Conservation (phyloP, 176 grass and related monocot genomes). For the sorghum (Sorghum bicolor) region DNA sequence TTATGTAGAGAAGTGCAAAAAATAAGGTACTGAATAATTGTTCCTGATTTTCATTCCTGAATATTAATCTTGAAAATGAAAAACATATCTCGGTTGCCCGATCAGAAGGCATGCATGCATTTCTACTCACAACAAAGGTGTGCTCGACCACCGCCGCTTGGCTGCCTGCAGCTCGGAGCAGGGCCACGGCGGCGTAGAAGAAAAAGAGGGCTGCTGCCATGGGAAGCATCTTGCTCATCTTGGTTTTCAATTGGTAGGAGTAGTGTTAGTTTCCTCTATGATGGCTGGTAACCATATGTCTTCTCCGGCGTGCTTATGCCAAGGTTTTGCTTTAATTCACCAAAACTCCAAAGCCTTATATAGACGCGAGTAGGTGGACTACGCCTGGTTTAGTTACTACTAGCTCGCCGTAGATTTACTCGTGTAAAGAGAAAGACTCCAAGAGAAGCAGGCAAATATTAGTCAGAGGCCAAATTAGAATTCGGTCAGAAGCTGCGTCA, state of each 20-base stretch:
- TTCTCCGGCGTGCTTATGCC: background rate
- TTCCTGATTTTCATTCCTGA: background rate
- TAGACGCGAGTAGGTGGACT: background rate
- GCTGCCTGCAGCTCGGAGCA: background rate
- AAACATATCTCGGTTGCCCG: background rate
- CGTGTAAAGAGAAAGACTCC: background rate
- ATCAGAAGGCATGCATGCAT: background rate
- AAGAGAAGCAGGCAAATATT: background rate
- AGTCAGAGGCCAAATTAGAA: background rate
- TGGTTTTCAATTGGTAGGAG: background rate
- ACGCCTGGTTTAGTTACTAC: background rate
- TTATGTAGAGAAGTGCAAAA: background rate
- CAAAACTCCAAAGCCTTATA: background rate
- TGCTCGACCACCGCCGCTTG: constrained; percentile 9
- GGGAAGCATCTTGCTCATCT: background rate
- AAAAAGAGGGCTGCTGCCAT: background rate
- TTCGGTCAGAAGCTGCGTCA: background rate
- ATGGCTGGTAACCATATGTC: background rate
- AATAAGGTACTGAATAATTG: too few relatives aligned
- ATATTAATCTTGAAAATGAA: background rate
- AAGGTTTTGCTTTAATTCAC: background rate
- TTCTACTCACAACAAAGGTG: constrained; percentile 30
- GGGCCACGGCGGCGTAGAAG: background rate
- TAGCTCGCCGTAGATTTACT: background rate
- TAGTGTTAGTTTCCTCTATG: background rate